Percentiles rank a stretch among this genome's conserved stretches.
phyloP scores from a whole-genome alignment of 164 flowering plant species.

The Piper longum region DNA sequence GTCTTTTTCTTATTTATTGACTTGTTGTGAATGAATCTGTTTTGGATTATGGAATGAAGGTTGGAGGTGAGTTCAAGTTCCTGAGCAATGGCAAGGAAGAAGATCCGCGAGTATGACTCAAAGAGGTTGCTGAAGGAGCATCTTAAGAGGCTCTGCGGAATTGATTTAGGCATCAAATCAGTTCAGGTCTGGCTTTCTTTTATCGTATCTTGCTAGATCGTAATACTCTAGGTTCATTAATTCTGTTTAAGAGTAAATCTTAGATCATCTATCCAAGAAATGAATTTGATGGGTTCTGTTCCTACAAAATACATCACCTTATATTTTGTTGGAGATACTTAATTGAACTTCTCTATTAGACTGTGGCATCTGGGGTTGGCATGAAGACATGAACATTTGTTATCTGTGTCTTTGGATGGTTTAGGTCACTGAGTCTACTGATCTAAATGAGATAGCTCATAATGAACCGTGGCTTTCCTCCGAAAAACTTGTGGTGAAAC shows the following conservation, averaged over 20 bases:
- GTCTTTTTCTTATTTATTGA: too few relatives aligned
- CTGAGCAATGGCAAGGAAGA: constrained; percentile 54
- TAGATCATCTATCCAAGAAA: too few relatives aligned
- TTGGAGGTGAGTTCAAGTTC: neutral
- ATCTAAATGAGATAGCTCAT: constrained; percentile 55
- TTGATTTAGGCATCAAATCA: constrained; percentile 40
- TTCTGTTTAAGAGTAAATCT: too few relatives aligned
- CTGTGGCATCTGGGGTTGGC: neutral
- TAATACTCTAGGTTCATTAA: neutral
- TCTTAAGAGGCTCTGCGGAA: constrained; percentile 38
- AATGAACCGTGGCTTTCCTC: constrained; percentile 82
- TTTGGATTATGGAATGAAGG: neutral
- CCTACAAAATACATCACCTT: too few relatives aligned
- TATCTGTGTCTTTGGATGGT: neutral
- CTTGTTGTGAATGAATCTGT: neutral
- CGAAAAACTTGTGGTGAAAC: constrained; percentile 73
- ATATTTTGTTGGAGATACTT: too few relatives aligned
- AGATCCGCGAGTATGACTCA: constrained; percentile 75
- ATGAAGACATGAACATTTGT: neutral
- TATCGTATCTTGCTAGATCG: neutral
- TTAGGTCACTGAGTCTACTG: constrained; percentile 67
- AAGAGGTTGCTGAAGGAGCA: constrained; percentile 63
- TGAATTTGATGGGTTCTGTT: too few relatives aligned
- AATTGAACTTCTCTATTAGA: too few relatives aligned
- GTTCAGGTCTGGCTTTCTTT: constrained; percentile 33